Base-by-base conservation (phyloP, 805 yeast genomes). In the Candida palmyrensis region DNA sequence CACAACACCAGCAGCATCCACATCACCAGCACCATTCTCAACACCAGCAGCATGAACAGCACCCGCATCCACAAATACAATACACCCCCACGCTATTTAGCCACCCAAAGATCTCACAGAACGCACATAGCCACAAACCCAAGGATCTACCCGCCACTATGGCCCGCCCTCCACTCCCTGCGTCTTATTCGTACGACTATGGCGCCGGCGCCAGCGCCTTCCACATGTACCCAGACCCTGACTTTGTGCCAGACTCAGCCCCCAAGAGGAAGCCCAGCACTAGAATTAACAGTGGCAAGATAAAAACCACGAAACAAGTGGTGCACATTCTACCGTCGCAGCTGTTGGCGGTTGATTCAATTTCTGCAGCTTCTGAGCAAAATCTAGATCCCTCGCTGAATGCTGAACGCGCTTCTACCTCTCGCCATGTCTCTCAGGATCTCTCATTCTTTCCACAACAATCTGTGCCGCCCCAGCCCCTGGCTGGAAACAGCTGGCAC, bases 1-100 rank as follows among this genome's bases (percentile, higher is more conserved):
- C 11, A n/a, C 25, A 27, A 25, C 37, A 28, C 30, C 24, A 27
- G 16, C 37, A 33, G 35, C 38, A 14, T 29, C 38, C 18, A 27
- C 49, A 17, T 29, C 42, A 40, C 21, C 34, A 29, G 12, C 45
- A 38, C n/a, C 51, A 39, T 16, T 43, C 27, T 15, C 25, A 29
- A 18, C 17, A 29, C 35, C 31, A 18, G 18, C 30, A 18, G 25
- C 30, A 4, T 22, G 26, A 27, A 15, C 28, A 28, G 13, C 30
- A n/a, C 20, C 18, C 34, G 10, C 15, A 21, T 14, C 26, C 25
- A 5, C 16, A 21, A n/a, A n/a, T n/a, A n/a, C n/a, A n/a, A n/a
- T n/a, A n/a, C n/a, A n/a, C n/a, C n/a, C n/a, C n/a, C n/a, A n/a
- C n/a, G n/a, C n/a, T n/a, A n/a, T n/a, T n/a, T n/a, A n/a, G n/a